A percentile compares a stretch with the other conserved stretches of the same genome.
Conservation (phyloP, 2,329 filamentous ascomycete genomes). For the Cordyceps militaris region DNA sequence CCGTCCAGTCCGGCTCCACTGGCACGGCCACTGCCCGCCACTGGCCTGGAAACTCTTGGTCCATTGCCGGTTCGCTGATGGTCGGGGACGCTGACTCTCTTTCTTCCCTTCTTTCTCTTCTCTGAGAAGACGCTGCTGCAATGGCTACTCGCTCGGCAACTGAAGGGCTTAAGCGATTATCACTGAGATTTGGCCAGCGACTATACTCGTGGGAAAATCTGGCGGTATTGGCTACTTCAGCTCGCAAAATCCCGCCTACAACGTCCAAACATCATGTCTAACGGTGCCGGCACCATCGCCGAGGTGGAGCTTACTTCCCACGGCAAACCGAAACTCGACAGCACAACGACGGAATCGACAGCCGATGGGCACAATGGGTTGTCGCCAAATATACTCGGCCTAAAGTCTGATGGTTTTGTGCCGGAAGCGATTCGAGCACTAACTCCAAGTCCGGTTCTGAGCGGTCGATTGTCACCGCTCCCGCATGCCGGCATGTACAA, state of each 20-base stretch:
- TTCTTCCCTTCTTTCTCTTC: not conserved
- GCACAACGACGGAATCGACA: not conserved
- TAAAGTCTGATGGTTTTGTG: not conserved
- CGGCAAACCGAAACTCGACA: not conserved
- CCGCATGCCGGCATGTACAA: slow-evolving; percentile 12
- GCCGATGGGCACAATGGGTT: not conserved
- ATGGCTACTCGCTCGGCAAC: not conserved
- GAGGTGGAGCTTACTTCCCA: not conserved
- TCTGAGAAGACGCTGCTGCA: not conserved
- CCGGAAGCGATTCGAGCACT: slow-evolving; percentile 2
- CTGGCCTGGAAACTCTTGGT: not conserved
- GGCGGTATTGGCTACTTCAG: not conserved
- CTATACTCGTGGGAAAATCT: not conserved
- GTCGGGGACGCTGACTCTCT: not conserved
- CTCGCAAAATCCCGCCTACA: not conserved
- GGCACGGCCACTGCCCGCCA: not conserved
- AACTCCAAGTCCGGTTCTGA: slow-evolving; percentile 18
- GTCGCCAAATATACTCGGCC: not conserved
- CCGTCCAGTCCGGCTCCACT: not conserved
- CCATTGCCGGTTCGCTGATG: slow-evolving; percentile 3
- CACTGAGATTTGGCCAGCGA: not conserved
- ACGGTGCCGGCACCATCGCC: not conserved
- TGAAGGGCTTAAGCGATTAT: not conserved
- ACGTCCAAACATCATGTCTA: not conserved
- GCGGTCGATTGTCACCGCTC: slow-evolving; percentile 16